Base-by-base conservation (phyloP, 192 early-diverging fungal genomes). In the Rhizoclosmatium sp. region DNA sequence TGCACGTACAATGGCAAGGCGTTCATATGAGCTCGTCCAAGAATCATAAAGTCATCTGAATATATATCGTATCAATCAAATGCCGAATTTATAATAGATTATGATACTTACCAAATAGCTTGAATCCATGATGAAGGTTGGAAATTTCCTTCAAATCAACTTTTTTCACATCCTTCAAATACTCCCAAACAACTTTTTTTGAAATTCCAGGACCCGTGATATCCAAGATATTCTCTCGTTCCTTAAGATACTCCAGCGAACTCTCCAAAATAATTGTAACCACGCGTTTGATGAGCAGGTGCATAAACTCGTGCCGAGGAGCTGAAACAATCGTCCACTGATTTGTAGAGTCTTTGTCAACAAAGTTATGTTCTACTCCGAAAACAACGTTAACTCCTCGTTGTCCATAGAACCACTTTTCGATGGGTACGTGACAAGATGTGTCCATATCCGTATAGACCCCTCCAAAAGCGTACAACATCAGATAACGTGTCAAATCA, bases 391-490 rank as follows among this genome's bases (percentile, higher is more conserved):
- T 56, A 2, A 73, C 71, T 58, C 71, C 71, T 16, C 56, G 41
- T 12, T 21, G 12, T 21, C 64, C 64, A 39, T 23, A 65, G n/a
- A 19, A 31, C 81, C 81, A 82, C 59, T 82, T 12, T 10, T 49
- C 72, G 23, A 82, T 41, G 4, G 81, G 80, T 42, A 78, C 40
- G 23, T 79, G 41, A 39, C 62, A 65, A 39, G 12, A 39, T 4
- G 82, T 82, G 59, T 83, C 82, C 56, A 78, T 45, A 61, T 83
- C 82, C 39, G 76, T 64, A 47, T 83, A 83, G 5, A 83, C 54
- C 44, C 82, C 82, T n/a, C 82, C 82, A 54, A 82, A 66, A 1
- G 41, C 41, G 23, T 49, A 45, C 47, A 83, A 49, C 46, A 83
- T 60, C 65, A 82, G 21, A 54, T 83, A 83, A 31, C 82, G 82